Conservation (phyloP, 495 filamentous ascomycete genomes). For the Jackrogersella minutella region DNA sequence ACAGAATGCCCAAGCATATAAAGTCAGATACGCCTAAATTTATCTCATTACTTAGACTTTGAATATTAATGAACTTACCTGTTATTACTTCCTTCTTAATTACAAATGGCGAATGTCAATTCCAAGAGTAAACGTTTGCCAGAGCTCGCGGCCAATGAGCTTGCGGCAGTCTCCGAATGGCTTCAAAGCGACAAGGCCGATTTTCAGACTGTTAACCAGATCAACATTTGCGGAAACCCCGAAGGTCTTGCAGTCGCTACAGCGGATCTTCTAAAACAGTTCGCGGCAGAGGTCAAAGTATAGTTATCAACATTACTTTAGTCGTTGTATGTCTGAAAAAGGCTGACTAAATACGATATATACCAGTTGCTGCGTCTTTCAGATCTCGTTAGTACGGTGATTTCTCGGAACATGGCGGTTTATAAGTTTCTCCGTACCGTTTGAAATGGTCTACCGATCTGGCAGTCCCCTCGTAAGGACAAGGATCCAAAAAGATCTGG, state of each 20-base stretch:
- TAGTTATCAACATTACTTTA: not conserved
- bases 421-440: too few species aligned
- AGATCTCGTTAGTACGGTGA: too few species aligned
- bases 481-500: too few species aligned
- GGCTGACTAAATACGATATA: too few species aligned
- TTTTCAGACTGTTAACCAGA: conserved; percentile 5
- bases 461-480: too few species aligned
- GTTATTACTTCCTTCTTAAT: not conserved
- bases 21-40: not conserved
- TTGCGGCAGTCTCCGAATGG: not conserved
- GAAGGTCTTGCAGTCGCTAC: not conserved
- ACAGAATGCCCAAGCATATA: too few species aligned
- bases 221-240: conserved; percentile 10
- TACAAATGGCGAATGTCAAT: conserved; percentile 1
- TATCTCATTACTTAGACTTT: not conserved
- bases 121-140: conserved; percentile 1
- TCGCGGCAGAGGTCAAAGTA: conserved; percentile 13
- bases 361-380: too few species aligned
- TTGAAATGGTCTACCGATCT: too few species aligned
- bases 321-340: not conserved
- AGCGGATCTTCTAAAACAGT: not conserved
- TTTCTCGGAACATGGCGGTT: too few species aligned
- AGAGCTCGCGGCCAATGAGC: not conserved
- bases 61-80: not conserved
- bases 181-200: conserved; percentile 2